A percentile compares a stretch with the other conserved stretches of the same genome.
phyloP scores from a whole-genome alignment of 1,284 basidiomycete species.

The Apiotrichum mycotoxinovorans region DNA sequence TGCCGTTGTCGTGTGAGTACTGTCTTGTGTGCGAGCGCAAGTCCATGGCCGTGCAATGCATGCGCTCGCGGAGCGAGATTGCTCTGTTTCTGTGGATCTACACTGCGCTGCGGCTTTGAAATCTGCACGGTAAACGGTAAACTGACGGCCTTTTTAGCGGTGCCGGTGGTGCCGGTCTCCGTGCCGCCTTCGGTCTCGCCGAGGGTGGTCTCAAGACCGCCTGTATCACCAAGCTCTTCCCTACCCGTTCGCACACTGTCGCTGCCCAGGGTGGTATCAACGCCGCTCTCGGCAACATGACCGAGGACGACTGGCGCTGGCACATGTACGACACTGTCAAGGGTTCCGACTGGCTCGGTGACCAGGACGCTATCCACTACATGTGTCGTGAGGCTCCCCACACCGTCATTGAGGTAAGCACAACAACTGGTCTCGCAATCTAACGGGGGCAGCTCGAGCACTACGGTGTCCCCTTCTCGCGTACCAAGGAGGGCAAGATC shows the following conservation, averaged over 20 bases:
- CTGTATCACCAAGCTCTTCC: slow-evolving; percentile 98
- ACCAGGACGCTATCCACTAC: slow-evolving; percentile 99
- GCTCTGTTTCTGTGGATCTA: background rate
- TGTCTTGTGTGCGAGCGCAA: too few relatives aligned
- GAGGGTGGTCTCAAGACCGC: slow-evolving; percentile 98
- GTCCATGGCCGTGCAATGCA: background rate
- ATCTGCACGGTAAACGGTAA: too few relatives aligned
- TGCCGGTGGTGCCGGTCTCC: slow-evolving; percentile 95
- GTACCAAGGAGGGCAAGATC: slow-evolving; percentile 98
- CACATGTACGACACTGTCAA: slow-evolving; percentile 99
- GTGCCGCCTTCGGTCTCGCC: slow-evolving; percentile 97
- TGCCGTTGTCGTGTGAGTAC: slow-evolving; percentile 85
- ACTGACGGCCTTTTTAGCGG: slow-evolving; percentile 59
- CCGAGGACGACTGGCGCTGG: slow-evolving; percentile 99
- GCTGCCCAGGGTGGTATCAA: slow-evolving; percentile 99
- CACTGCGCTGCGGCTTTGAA: too few relatives aligned
- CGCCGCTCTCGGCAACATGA: slow-evolving; percentile 98
- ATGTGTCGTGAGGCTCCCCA: slow-evolving; percentile 96
- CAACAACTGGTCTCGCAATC: too few relatives aligned
- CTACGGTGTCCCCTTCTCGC: slow-evolving; percentile 97
- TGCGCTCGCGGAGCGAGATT: too few relatives aligned
- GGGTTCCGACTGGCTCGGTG: slow-evolving; percentile 99
- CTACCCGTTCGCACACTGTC: slow-evolving; percentile 98
- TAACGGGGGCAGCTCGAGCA: slow-evolving; percentile 99
- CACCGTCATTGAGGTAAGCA: slow-evolving; percentile 80